phyloP scores from a whole-genome alignment of 306 rosid species.

The Mucuna pruriens region DNA sequence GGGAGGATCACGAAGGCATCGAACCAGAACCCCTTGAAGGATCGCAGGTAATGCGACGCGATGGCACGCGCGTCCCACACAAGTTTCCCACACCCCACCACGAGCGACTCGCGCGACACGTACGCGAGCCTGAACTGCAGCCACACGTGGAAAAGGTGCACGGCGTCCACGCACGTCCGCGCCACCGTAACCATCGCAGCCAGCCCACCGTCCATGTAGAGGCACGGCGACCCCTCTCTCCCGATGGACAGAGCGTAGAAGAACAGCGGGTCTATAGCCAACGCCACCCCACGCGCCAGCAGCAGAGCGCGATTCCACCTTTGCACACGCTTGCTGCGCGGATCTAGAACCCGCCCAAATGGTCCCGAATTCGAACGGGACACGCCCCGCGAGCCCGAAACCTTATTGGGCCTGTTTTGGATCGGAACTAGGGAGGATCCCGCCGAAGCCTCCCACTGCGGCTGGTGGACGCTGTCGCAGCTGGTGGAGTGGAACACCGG shows the following conservation, averaged over 20 bases:
- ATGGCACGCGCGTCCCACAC: constrained; percentile 94
- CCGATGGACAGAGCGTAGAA: constrained; percentile 94
- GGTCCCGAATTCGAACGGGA: constrained; percentile 32
- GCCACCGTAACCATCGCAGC: constrained; percentile 79
- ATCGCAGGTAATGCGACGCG: constrained; percentile 74
- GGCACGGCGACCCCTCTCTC: constrained; percentile 78
- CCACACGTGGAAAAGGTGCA: constrained; percentile 81
- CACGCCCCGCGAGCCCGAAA: background rate
- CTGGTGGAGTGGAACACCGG: constrained; percentile 95
- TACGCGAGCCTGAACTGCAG: constrained; percentile 88
- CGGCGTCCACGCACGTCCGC: constrained; percentile 73
- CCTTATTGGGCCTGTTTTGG: constrained; percentile 46
- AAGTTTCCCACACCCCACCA: constrained; percentile 95
- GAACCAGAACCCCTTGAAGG: constrained; percentile 89
- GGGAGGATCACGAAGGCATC: constrained; percentile 93
- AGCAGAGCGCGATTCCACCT: constrained; percentile 80
- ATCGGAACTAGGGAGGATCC: constrained; percentile 84
- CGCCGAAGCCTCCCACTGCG: constrained; percentile 93
- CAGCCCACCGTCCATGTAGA: constrained; percentile 87
- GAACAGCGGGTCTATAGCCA: constrained; percentile 90
- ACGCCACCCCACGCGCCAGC: constrained; percentile 83
- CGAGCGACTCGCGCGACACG: constrained; percentile 87
- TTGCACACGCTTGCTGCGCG: constrained; percentile 86
- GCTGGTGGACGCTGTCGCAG: constrained; percentile 73
- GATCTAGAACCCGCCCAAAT: constrained; percentile 74